Conservation (phyloP, 768 basidiomycete genomes). For the Mycena haematopus region DNA sequence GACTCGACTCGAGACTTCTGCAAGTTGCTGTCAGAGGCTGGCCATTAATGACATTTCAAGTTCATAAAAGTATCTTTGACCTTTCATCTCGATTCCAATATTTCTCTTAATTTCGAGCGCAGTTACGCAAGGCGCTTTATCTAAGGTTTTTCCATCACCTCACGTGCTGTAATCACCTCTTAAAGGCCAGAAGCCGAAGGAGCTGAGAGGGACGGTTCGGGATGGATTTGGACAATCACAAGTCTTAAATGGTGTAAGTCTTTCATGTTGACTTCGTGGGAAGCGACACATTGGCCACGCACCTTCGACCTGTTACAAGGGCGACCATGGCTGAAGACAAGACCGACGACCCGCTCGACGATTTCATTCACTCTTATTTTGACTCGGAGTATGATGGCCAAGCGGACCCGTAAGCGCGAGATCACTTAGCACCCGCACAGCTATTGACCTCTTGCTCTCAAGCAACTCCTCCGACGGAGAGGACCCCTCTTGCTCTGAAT, state of each 20-base stretch:
- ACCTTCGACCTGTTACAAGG: slow-evolving; percentile 14
- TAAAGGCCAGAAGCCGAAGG: slow-evolving; percentile 28
- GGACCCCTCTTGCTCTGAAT: slow-evolving; percentile 24
- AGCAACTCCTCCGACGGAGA: slow-evolving; percentile 25
- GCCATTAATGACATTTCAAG: slow-evolving; percentile 5
- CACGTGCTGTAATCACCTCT: slow-evolving; percentile 29
- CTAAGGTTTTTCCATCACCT: slow-evolving; percentile 6
- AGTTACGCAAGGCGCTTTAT: slow-evolving; percentile 5
- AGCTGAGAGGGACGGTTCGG: slow-evolving; percentile 22
- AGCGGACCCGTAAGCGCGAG: slow-evolving; percentile 14
- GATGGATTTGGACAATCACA: slow-evolving; percentile 29
- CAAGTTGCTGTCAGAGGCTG: background rate
- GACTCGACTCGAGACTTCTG: background rate
- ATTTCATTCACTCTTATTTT: slow-evolving; percentile 31
- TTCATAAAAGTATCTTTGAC: slow-evolving; percentile 9
- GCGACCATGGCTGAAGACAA: slow-evolving; percentile 23
- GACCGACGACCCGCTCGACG: slow-evolving; percentile 28
- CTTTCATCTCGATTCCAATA: slow-evolving; percentile 3
- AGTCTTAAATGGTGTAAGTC: slow-evolving; percentile 29
- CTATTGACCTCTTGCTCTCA: background rate
- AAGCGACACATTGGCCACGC: slow-evolving; percentile 28
- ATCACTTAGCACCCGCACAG: background rate
- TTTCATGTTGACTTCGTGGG: slow-evolving; percentile 30
- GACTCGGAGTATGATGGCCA: slow-evolving; percentile 19
- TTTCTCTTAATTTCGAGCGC: background rate